A percentile compares a stretch with the other conserved stretches of the same genome.
Conservation (phyloP, 2,329 filamentous ascomycete genomes). For the Didymosphaeria variabile region DNA sequence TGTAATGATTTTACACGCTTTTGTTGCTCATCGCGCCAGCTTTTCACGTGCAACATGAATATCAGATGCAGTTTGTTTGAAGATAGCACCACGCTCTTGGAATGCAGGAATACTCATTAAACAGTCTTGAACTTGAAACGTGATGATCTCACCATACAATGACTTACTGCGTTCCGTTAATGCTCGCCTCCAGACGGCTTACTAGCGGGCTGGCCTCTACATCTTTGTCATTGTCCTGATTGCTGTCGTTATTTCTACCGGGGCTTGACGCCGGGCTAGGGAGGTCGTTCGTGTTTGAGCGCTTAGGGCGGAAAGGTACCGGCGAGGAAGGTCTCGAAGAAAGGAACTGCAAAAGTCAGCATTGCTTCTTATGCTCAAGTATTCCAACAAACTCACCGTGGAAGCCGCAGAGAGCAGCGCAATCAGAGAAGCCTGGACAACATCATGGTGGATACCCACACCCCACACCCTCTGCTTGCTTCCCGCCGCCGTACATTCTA, state of each 20-base stretch:
- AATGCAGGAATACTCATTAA: not conserved
- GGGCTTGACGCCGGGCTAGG: constrained; percentile 40
- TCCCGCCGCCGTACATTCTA: constrained; percentile 79
- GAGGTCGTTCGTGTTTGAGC: constrained; percentile 58
- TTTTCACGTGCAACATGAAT: not conserved
- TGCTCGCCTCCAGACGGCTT: constrained; percentile 38
- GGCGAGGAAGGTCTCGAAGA: constrained; percentile 75
- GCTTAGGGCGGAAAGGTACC: constrained; percentile 67
- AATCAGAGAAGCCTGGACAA: constrained; percentile 87
- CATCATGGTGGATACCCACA: constrained; percentile 90
- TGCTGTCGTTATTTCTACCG: constrained; percentile 3
- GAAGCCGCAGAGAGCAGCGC: constrained; percentile 85
- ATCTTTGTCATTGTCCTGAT: constrained; percentile 16
- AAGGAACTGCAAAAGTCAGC: constrained; percentile 68
- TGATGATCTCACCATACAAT: not conserved
- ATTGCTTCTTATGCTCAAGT: not conserved
- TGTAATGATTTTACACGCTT: constrained; percentile 2
- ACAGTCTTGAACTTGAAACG: not conserved
- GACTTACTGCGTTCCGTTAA: constrained; percentile 29
- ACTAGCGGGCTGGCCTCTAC: constrained; percentile 33
- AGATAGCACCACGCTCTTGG: not conserved
- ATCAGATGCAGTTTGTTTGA: constrained; percentile 4
- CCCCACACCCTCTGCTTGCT: constrained; percentile 83
- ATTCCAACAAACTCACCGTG: constrained; percentile 69
- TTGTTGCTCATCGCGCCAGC: constrained; percentile 2